Percentiles rank a stretch among this genome's conserved stretches.
phyloP scores from a whole-genome alignment of 441 rosid genomes.

The Gossypium trilobum region DNA sequence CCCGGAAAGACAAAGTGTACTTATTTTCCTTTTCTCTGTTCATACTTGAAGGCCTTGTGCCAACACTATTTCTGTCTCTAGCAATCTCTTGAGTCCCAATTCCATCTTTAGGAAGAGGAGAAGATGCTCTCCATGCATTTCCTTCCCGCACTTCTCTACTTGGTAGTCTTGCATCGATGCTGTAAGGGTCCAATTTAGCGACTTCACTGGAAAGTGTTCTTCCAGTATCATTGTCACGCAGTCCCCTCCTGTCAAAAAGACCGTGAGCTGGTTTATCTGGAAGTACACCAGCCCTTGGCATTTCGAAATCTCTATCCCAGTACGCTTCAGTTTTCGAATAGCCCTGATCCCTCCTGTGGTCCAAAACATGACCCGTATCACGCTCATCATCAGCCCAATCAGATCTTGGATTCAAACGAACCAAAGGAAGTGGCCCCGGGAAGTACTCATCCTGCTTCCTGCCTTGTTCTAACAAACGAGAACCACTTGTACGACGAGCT shows the following conservation, averaged over 20 bases:
- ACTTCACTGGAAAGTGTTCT: slow-evolving; percentile 54
- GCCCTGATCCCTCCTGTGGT: slow-evolving; percentile 52
- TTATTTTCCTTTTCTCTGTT: slow-evolving; percentile 54
- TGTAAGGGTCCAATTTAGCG: slow-evolving; percentile 31
- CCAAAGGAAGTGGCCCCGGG: slow-evolving; percentile 62
- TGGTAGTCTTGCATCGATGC: slow-evolving; percentile 35
- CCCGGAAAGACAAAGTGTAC: slow-evolving; percentile 30
- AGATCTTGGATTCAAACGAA: slow-evolving; percentile 71
- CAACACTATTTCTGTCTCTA: slow-evolving; percentile 33
- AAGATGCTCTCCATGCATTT: slow-evolving; percentile 56
- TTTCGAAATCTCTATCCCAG: slow-evolving; percentile 70
- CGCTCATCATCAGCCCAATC: slow-evolving; percentile 99
- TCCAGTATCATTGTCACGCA: slow-evolving; percentile 53
- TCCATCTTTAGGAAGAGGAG: slow-evolving; percentile 40
- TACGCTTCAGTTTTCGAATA: slow-evolving; percentile 50
- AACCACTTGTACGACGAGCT: slow-evolving; percentile 27
- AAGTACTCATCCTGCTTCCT: slow-evolving; percentile 54
- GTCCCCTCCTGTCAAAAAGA: slow-evolving; percentile 47
- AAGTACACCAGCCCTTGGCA: slow-evolving; percentile 49
- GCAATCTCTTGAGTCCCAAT: slow-evolving; percentile 34
- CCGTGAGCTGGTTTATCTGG: slow-evolving; percentile 52
- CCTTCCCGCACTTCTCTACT: slow-evolving; percentile 57
- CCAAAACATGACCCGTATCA: slow-evolving; percentile 65
- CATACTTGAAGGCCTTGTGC: slow-evolving; percentile 34
- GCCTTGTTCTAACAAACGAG: slow-evolving; percentile 34